Percentiles rank a stretch among this genome's conserved stretches.
Conservation (phyloP, 345 rosid genomes). For the Bruguiera parviflora region DNA sequence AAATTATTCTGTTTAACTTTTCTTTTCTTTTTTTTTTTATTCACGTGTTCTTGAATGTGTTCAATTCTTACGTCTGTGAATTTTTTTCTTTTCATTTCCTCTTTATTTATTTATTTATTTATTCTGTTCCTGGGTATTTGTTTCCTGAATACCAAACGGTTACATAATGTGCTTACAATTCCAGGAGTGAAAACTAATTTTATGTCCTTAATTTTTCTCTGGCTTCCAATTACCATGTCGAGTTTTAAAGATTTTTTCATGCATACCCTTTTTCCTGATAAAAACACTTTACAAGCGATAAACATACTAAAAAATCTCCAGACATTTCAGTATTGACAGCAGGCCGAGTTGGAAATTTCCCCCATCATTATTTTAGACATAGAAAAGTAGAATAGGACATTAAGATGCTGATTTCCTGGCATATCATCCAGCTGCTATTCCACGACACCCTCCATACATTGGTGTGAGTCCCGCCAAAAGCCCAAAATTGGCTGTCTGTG, state of each 20-base stretch:
- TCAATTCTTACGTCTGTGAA: no score
- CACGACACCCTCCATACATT: slow-evolving; percentile 36
- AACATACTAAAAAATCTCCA: slow-evolving; percentile 1
- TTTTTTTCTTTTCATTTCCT: not conserved
- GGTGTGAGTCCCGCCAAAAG: slow-evolving; percentile 38
- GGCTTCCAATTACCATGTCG: slow-evolving; percentile 7
- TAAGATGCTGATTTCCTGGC: slow-evolving; percentile 23
- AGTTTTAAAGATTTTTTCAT: slow-evolving; percentile 19
- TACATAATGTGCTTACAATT: slow-evolving; percentile 24
- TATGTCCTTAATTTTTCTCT: slow-evolving; percentile 13
- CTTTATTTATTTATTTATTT: no score
- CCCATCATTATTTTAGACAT: not conserved
- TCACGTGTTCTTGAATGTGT: no score
- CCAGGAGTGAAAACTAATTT: slow-evolving; percentile 26
- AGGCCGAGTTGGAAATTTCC: not conserved
- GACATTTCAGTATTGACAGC: not conserved
- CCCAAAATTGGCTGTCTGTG: slow-evolving; percentile 33
- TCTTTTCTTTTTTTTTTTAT: no score
- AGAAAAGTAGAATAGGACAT: not conserved
- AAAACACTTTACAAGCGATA: not conserved
- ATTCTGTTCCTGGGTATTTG: slow-evolving; percentile 13
- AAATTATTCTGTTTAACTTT: no score
- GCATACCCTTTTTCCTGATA: slow-evolving; percentile 21
- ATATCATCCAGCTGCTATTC: slow-evolving; percentile 23
- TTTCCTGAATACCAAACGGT: slow-evolving; percentile 6